phyloP scores from a whole-genome alignment of 1,284 basidiomycete species.

The Cystobasidium sp. region DNA sequence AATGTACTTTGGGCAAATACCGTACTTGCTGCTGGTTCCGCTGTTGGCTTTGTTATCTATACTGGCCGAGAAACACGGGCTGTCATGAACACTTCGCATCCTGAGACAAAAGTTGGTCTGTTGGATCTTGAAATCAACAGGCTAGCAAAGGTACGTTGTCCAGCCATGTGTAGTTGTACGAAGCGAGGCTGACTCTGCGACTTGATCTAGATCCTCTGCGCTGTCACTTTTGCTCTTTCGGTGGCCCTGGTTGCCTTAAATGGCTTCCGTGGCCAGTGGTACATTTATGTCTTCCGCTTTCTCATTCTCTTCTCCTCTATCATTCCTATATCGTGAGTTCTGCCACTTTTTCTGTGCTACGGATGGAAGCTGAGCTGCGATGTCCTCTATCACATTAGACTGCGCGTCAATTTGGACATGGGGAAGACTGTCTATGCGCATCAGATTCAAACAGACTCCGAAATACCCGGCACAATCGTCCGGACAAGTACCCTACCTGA shows the following conservation, averaged over 20 bases:
- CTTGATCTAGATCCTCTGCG: constrained; percentile 76
- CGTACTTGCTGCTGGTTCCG: constrained; percentile 91
- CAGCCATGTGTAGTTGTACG: constrained; percentile 17
- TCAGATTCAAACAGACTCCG: constrained; percentile 88
- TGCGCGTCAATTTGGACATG: constrained; percentile 99
- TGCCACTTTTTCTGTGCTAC: not conserved
- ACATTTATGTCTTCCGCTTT: constrained; percentile 94
- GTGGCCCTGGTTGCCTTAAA: constrained; percentile 91
- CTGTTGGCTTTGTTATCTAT: constrained; percentile 89
- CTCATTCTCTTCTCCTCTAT: constrained; percentile 97
- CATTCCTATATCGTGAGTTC: constrained; percentile 90
- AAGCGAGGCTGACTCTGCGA: not conserved
- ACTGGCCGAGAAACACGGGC: constrained; percentile 94
- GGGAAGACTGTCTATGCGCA: constrained; percentile 97
- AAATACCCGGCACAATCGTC: constrained; percentile 95
- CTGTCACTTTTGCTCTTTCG: constrained; percentile 89
- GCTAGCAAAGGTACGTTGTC: constrained; percentile 77
- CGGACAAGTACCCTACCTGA: constrained; percentile 96
- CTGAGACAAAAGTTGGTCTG: constrained; percentile 90
- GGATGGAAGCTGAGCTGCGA: not conserved
- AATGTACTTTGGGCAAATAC: constrained; percentile 98
- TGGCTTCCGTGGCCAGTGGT: constrained; percentile 94
- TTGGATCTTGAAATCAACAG: constrained; percentile 94
- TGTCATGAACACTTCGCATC: constrained; percentile 99
- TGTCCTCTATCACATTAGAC: constrained; percentile 60